Conservation (phyloP, 257 asterid genomes). For the Plantago major region DNA sequence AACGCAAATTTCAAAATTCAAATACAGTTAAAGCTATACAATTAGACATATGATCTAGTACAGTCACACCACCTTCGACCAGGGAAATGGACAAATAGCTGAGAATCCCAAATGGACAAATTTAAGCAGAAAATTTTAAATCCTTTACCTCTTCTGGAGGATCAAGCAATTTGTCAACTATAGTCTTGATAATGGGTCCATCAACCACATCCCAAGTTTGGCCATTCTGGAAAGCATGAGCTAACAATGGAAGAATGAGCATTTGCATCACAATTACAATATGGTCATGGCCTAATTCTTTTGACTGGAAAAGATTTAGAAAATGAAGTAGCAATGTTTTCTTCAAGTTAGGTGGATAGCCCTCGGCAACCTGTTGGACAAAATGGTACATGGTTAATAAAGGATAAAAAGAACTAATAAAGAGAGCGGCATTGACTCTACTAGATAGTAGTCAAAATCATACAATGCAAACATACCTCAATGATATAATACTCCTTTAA, state of each 20-base stretch:
- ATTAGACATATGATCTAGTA: too few species aligned
- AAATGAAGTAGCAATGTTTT: slow-evolving; percentile 83
- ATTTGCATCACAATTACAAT: slow-evolving; percentile 98
- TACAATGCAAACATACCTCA: slow-evolving; percentile 50
- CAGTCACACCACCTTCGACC: background rate
- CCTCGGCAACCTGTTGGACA: slow-evolving; percentile 81
- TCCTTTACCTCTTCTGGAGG: slow-evolving; percentile 95
- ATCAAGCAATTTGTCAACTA: slow-evolving; percentile 95
- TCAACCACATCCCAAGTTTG: slow-evolving; percentile 99
- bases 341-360: slow-evolving; percentile 89
- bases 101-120: slow-evolving; percentile 10
- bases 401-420: slow-evolving; percentile 14
- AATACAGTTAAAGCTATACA: background rate
- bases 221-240: slow-evolving; percentile 90
- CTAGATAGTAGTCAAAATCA: slow-evolving; percentile 12
- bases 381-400: slow-evolving; percentile 14
- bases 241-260: slow-evolving; percentile 98
- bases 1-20: background rate
- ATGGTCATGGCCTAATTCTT: slow-evolving; percentile 88
- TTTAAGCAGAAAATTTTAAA: slow-evolving; percentile 14
- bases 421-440: slow-evolving; percentile 12
- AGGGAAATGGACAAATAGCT: background rate
- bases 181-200: slow-evolving; percentile 77
- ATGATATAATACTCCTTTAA: slow-evolving; percentile 93
- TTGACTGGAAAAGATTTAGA: slow-evolving; percentile 79